Evolutionary conservation across 352 stramenopile genomes (phyloP), one percentile per base, ranked within the genome.

Genomic region (Globisporangium cylindrosporum): DNA sequence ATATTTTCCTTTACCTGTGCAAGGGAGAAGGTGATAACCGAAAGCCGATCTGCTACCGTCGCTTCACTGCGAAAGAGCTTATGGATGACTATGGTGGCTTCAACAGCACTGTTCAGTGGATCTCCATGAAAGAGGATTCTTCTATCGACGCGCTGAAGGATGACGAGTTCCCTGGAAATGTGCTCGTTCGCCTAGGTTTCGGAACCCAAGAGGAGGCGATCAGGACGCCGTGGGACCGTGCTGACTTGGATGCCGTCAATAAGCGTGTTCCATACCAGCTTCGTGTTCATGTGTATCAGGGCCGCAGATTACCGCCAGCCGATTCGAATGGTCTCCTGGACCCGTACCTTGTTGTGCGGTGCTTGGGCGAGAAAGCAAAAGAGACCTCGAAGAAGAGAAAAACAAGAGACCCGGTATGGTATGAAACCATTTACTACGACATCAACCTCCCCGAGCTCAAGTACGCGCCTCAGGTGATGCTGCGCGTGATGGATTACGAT

Each of bases 1-100:
- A 97, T 53, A 80, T 97, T 56, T 97, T 97, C 65, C 69, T 97
- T 64, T 95, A 97, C 62, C 64, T 97, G 34, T 91, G 84, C 71
- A 79, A 78, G 55, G 84, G 86, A 56, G 82, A 92, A 49, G 80
- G 81, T 20, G 82, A 88, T 32, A 82, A 73, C 8, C 73, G 84
- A 1, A 82, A 81, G n/a, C 73, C 76, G 0, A 74, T 97, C 27
- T 95, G 84, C 53, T 97, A 86, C 70, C 82, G 82, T 34, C 89
- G 91, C 9, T 94, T 92, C 74, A 88, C 72, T 6, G 88, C 89
- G 1, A 86, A 90, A 59, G 85, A 96, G 12, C 70, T 97, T 0
- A 56, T 97, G 15, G 73, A 89, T 2, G 63, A 73, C 3, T 69
- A 73, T 27, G 74, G 73, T 10, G 78, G 84, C 0, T 96, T 96